phyloP scores from a whole-genome alignment of 805 yeast species.

The Yarrowia phangngaensis region DNA sequence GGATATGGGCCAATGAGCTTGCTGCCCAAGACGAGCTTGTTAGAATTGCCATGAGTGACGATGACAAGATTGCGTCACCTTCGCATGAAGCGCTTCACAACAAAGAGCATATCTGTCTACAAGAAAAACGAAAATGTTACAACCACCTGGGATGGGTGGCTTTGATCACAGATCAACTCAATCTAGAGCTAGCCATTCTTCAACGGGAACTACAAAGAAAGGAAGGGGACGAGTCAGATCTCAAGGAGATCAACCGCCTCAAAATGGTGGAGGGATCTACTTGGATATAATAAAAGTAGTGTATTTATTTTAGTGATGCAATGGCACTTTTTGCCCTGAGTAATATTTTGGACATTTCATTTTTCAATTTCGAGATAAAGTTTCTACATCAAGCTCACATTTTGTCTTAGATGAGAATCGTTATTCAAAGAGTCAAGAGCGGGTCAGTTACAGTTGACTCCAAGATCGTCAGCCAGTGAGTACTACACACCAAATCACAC shows the following conservation, averaged over 20 bases:
- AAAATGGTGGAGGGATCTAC: not conserved
- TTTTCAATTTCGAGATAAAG: too few relatives aligned
- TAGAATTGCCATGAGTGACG: not conserved
- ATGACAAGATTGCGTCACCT: not conserved
- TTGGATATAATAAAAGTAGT: not conserved
- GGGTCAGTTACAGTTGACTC: conserved; percentile 87
- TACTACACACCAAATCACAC: not conserved
- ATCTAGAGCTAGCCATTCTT: conserved; percentile 1
- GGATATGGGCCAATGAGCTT: not conserved
- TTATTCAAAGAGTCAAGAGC: conserved; percentile 79
- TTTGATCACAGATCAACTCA: conserved; percentile 7
- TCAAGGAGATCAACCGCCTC: conserved; percentile 16
- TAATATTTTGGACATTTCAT: too few relatives aligned
- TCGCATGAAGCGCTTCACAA: conserved; percentile 9
- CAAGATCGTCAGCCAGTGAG: conserved; percentile 59
- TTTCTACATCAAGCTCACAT: too few relatives aligned
- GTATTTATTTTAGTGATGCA: not conserved
- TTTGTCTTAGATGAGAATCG: conserved; percentile 83
- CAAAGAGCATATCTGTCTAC: conserved; percentile 11
- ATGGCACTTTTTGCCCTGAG: not conserved
- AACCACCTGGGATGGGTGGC: conserved; percentile 23
- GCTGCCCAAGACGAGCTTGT: conserved; percentile 3
- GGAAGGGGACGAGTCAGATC: not conserved
- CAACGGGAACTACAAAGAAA: conserved; percentile 2
- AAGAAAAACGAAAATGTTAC: conserved; percentile 22